Evolutionary conservation across 306 rosid genomes (phyloP).

Genomic region (Castanea mollissima): DNA sequence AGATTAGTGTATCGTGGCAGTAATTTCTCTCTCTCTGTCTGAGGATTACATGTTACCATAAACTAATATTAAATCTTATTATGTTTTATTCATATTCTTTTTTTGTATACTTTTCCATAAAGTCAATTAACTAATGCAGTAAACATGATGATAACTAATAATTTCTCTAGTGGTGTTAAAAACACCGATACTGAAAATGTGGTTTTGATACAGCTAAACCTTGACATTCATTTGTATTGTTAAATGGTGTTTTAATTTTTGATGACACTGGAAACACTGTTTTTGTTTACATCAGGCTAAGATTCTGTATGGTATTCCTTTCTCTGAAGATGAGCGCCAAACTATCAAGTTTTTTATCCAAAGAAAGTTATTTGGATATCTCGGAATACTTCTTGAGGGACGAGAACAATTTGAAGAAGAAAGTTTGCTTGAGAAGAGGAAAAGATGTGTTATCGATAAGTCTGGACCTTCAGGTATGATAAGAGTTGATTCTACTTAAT

Average conservation of each 20-base stretch:
- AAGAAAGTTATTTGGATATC: constrained; percentile 53
- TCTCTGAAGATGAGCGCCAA: constrained; percentile 57
- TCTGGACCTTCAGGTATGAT: constrained; percentile 55
- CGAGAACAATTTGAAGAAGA: constrained; percentile 71
- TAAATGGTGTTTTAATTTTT: constrained; percentile 1
- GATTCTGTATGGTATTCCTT: constrained; percentile 51
- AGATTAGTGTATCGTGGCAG: background rate
- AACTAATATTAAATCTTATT: background rate
- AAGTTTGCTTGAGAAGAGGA: constrained; percentile 33
- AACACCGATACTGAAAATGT: background rate
- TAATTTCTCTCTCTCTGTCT: background rate
- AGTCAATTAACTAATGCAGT: background rate
- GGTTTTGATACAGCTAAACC: background rate
- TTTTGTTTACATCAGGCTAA: constrained; percentile 54
- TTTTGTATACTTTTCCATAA: background rate
- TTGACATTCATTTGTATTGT: constrained; percentile 1
- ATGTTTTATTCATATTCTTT: background rate
- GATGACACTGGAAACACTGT: constrained; percentile 6
- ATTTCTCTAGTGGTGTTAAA: background rate
- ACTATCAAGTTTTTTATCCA: constrained; percentile 60
- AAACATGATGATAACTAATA: background rate
- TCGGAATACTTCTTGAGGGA: constrained; percentile 58
- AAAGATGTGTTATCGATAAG: constrained; percentile 27
- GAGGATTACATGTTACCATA: background rate
- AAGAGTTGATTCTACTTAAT: background rate